A percentile compares a stretch with the other conserved stretches of the same genome.
These are phyloP conservation scores for Isoetes engelmannii DNA, from an alignment of 83 land plant species.

Conservation along the genomic window DNA sequence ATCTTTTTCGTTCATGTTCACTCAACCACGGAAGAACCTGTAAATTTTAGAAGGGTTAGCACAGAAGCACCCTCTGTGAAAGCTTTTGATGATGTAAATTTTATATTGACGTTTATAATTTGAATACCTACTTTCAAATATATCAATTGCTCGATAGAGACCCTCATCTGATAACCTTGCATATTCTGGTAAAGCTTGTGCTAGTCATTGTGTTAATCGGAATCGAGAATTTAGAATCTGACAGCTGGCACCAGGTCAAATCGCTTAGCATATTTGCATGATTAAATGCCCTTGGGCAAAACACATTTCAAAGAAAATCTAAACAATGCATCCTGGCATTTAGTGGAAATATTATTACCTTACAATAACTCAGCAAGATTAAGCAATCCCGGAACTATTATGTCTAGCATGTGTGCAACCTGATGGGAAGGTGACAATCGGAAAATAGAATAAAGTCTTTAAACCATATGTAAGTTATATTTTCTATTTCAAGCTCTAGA, in stretches of 20 bases:
- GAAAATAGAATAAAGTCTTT: too few species aligned
- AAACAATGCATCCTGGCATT: too few species aligned
- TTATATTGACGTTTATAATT: too few species aligned
- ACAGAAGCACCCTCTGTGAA: neutral
- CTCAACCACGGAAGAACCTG: constrained; percentile 6
- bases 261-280: too few species aligned
- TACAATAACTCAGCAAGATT: constrained; percentile 56
- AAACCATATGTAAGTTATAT: too few species aligned
- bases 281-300: too few species aligned
- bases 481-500: too few species aligned
- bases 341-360: constrained; percentile 58
- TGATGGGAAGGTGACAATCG: constrained; percentile 9
- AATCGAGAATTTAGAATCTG: too few species aligned
- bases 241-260: too few species aligned
- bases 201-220: too few species aligned
- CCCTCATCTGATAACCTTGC: constrained; percentile 9
- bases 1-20: constrained; percentile 3
- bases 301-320: too few species aligned
- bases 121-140: constrained; percentile 7
- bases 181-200: constrained; percentile 1
- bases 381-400: constrained; percentile 55
- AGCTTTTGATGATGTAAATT: too few species aligned
- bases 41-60: neutral
- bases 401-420: constrained; percentile 76
- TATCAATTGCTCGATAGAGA: constrained; percentile 9